Conservation (phyloP, 306 rosid species). For the Potentilla sterilis region DNA sequence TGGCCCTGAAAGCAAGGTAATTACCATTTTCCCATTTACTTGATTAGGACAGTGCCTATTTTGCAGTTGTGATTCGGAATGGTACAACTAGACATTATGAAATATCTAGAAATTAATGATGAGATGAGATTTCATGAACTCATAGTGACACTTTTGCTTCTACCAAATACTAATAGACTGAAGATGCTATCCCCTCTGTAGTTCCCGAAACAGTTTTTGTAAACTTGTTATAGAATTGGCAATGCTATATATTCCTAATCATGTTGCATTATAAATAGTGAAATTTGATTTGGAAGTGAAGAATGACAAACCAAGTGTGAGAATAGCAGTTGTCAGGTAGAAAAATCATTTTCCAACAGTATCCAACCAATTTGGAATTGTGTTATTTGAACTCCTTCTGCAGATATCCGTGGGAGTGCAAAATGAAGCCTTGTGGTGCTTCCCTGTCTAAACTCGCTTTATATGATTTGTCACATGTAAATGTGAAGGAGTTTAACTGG, state of each 20-base stretch:
- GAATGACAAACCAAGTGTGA: neutral
- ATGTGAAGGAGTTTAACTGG: neutral
- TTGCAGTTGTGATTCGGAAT: neutral
- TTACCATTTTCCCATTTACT: no score
- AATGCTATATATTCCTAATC: neutral
- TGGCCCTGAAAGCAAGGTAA: slow-evolving; percentile 63
- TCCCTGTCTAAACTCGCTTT: neutral
- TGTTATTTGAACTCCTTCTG: neutral
- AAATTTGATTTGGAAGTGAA: neutral
- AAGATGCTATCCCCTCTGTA: neutral
- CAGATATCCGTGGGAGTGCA: neutral
- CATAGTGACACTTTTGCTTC: neutral
- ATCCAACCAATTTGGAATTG: neutral
- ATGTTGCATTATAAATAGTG: neutral
- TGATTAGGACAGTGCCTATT: neutral
- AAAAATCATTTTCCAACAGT: neutral
- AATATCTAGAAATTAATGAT: neutral
- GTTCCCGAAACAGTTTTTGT: neutral
- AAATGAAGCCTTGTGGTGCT: neutral
- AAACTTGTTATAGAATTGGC: neutral
- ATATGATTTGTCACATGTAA: neutral
- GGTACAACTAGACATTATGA: neutral
- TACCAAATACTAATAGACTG: neutral
- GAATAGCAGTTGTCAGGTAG: neutral
- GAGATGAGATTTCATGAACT: neutral